These are phyloP conservation scores for Blastomyces emzantsi DNA, from an alignment of 2,329 filamentous ascomycete species.

Conservation along the genomic window DNA sequence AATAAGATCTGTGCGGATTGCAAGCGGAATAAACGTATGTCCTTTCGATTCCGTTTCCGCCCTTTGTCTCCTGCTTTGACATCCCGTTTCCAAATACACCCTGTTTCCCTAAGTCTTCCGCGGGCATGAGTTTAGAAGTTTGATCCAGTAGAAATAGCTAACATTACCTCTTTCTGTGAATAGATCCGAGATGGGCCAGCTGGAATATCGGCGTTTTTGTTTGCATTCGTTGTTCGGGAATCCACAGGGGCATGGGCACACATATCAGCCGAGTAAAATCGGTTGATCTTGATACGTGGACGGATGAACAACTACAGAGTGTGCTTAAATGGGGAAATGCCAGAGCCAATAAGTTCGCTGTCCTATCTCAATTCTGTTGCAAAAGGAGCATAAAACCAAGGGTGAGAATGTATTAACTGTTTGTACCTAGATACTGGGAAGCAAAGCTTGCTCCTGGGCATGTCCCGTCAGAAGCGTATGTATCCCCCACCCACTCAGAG, in stretches of 20 bases:
- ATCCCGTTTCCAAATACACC: not conserved
- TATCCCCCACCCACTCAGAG: constrained; percentile 17
- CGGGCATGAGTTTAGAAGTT: not conserved
- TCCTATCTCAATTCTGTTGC: not conserved
- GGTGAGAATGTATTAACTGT: constrained; percentile 19
- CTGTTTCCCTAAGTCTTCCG: not conserved
- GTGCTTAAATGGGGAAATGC: constrained; percentile 93
- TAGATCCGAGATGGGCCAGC: constrained; percentile 96
- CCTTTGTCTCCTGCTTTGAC: not conserved
- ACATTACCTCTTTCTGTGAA: not conserved
- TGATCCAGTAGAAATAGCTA: not conserved
- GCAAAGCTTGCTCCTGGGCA: constrained; percentile 85
- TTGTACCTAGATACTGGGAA: constrained; percentile 65
- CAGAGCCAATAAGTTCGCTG: constrained; percentile 75
- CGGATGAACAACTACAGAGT: constrained; percentile 92
- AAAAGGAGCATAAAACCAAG: constrained; percentile 10
- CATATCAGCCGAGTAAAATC: constrained; percentile 98
- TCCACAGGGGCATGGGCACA: constrained; percentile 97
- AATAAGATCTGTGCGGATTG: constrained; percentile 98
- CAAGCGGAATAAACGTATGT: constrained; percentile 93
- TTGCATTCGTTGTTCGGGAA: constrained; percentile 96
- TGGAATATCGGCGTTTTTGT: constrained; percentile 98
- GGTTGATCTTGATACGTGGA: constrained; percentile 96
- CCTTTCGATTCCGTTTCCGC: not conserved
- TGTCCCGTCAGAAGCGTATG: constrained; percentile 74